phyloP scores from a whole-genome alignment of 495 filamentous ascomycete species.

The Penicillium dipodomyicola region DNA sequence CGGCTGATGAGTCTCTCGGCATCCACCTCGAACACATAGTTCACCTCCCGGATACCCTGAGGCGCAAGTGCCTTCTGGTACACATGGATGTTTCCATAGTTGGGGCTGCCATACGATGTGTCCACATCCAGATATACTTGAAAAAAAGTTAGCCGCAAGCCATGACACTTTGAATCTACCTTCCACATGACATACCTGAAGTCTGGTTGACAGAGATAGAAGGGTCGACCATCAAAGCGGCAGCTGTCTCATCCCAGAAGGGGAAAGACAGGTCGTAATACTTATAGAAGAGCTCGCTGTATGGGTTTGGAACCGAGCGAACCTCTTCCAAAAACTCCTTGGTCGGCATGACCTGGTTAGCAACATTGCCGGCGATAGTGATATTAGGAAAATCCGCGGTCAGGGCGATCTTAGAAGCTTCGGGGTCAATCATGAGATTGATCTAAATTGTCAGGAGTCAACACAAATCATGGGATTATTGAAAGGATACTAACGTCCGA shows the following conservation, averaged over 20 bases:
- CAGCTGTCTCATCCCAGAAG: conserved; percentile 45
- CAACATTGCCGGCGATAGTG: conserved; percentile 41
- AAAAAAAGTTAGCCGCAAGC: neutral
- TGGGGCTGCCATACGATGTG: conserved; percentile 35
- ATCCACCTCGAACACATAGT: too few relatives aligned
- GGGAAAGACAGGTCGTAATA: conserved; percentile 36
- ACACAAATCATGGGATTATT: neutral
- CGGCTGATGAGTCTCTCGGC: too few relatives aligned
- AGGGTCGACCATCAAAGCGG: conserved; percentile 37
- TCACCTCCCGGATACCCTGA: conserved; percentile 9
- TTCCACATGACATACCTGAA: conserved; percentile 20
- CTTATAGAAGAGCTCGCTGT: conserved; percentile 32
- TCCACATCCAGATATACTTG: conserved; percentile 36
- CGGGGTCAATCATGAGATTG: conserved; percentile 45
- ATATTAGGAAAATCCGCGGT: conserved; percentile 42
- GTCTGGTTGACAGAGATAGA: conserved; percentile 30
- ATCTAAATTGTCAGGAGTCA: conserved; percentile 18
- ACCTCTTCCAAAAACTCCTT: conserved; percentile 27
- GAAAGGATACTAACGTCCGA: conserved; percentile 28
- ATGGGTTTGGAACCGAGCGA: conserved; percentile 24
- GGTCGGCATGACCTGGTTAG: conserved; percentile 32
- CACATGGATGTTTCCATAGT: conserved; percentile 35
- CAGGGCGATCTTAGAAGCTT: conserved; percentile 44
- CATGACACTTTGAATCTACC: too few relatives aligned
- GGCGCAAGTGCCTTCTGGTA: conserved; percentile 36